These are phyloP conservation scores for Metarhizium humberi DNA, from an alignment of 2,329 filamentous ascomycete species.

Conservation along the genomic window DNA sequence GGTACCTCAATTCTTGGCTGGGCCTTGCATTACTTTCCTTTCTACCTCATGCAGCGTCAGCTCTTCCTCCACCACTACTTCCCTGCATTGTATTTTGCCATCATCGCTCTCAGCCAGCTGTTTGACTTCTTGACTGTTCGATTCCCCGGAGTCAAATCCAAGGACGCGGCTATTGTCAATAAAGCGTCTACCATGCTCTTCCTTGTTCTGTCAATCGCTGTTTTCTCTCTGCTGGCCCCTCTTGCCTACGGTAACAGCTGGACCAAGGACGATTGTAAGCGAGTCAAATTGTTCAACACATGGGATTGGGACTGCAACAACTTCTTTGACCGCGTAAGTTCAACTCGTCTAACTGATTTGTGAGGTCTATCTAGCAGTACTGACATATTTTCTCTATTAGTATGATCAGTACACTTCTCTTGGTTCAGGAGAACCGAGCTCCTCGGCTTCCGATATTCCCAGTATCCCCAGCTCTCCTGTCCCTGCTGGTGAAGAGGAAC, in stretches of 20 bases:
- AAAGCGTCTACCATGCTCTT: constrained; percentile 65
- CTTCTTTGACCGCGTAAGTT: constrained; percentile 77
- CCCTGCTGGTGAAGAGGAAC: neutral
- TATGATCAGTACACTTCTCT: constrained; percentile 8
- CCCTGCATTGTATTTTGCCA: constrained; percentile 89
- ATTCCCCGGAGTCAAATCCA: constrained; percentile 57
- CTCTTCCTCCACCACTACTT: constrained; percentile 99
- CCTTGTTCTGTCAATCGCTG: constrained; percentile 62
- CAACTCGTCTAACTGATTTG: neutral
- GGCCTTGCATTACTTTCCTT: constrained; percentile 98
- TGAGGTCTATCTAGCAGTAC: neutral
- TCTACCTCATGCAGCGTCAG: constrained; percentile 96
- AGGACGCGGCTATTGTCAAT: constrained; percentile 60
- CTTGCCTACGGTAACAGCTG: constrained; percentile 88
- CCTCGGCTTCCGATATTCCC: constrained; percentile 20
- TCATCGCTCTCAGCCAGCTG: constrained; percentile 79
- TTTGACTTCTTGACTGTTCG: constrained; percentile 79
- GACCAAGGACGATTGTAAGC: constrained; percentile 81
- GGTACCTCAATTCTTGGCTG: constrained; percentile 85
- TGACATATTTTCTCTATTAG: neutral
- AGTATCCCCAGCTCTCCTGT: constrained; percentile 15
- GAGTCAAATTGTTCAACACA: constrained; percentile 73
- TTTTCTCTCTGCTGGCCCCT: constrained; percentile 79
- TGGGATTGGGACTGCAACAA: constrained; percentile 99
- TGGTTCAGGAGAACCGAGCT: constrained; percentile 10